Conservation (phyloP, 768 basidiomycete genomes). For the Trametes cingulata region DNA sequence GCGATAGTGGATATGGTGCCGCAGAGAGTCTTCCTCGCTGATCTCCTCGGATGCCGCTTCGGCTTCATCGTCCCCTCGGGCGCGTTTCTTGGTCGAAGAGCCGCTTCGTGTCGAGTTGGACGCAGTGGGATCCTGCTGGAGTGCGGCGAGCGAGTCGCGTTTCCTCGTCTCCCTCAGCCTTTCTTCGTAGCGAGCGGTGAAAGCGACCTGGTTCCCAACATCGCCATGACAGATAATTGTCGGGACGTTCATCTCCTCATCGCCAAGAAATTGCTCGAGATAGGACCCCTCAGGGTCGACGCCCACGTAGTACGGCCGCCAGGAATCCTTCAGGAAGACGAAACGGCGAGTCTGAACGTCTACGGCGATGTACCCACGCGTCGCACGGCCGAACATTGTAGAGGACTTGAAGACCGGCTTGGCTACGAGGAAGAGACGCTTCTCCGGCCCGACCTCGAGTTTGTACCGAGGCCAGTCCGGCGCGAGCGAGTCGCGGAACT, state of each 20-base stretch:
- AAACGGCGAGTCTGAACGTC: constrained; percentile 4
- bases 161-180: not conserved
- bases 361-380: constrained; percentile 15
- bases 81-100: too few relatives aligned
- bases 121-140: not conserved
- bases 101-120: not conserved
- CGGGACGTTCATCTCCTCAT: not conserved
- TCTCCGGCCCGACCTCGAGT: not conserved
- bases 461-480: not conserved
- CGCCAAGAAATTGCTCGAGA: not conserved
- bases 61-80: too few relatives aligned
- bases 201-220: not conserved
- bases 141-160: not conserved
- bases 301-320: not conserved
- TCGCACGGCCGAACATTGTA: constrained; percentile 11
- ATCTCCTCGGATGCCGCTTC: not conserved
- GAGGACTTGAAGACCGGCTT: not conserved
- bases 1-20: too few relatives aligned
- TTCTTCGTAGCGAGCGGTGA: not conserved
- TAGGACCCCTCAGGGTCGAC: constrained; percentile 7
- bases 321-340: constrained; percentile 20
- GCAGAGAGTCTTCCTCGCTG: not conserved
- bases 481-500: not conserved
- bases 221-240: constrained; percentile 7
- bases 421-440: not conserved